Evolutionary conservation across 1,139 yeast genomes (phyloP).

Genomic region (Diutina scorzettiae): DNA sequence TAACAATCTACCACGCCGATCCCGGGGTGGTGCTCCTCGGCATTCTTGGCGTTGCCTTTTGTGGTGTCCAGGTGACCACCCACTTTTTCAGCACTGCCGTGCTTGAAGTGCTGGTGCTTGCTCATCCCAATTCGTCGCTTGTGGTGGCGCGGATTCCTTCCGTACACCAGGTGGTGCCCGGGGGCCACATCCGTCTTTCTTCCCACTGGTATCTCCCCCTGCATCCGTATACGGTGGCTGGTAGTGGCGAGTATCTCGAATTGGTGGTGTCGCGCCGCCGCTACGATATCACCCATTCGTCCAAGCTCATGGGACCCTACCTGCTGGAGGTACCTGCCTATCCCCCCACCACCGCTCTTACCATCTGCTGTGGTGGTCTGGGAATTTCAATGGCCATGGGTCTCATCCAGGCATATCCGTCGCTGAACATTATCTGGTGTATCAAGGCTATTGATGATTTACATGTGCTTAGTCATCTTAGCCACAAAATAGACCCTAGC

Average conservation of each 20-base stretch:
- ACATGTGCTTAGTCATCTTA: neutral
- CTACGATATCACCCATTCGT: neutral
- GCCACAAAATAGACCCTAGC: neutral
- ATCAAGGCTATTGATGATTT: neutral
- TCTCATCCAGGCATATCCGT: neutral
- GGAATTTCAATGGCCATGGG: neutral
- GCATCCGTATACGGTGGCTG: constrained; percentile 29
- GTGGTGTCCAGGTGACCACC: neutral
- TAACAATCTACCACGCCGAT: neutral
- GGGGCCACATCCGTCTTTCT: constrained; percentile 13
- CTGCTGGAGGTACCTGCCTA: neutral
- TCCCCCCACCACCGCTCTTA: neutral
- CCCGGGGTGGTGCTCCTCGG: neutral
- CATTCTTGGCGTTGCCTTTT: neutral
- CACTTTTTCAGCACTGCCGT: neutral
- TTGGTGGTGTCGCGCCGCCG: constrained; percentile 14
- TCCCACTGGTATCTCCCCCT: constrained; percentile 21
- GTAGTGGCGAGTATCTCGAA: constrained; percentile 12
- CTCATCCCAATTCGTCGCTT: neutral
- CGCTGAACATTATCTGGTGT: neutral
- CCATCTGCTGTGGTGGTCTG: constrained; percentile 2
- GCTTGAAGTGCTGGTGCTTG: neutral
- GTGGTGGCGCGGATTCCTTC: neutral
- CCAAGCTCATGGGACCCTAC: neutral
- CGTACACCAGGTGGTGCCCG: constrained; percentile 27